Evolutionary conservation across 2,329 filamentous ascomycete species (phyloP), one percentile per base, ranked within the genome.

Genomic region (Plenodomus tracheiphilus): DNA sequence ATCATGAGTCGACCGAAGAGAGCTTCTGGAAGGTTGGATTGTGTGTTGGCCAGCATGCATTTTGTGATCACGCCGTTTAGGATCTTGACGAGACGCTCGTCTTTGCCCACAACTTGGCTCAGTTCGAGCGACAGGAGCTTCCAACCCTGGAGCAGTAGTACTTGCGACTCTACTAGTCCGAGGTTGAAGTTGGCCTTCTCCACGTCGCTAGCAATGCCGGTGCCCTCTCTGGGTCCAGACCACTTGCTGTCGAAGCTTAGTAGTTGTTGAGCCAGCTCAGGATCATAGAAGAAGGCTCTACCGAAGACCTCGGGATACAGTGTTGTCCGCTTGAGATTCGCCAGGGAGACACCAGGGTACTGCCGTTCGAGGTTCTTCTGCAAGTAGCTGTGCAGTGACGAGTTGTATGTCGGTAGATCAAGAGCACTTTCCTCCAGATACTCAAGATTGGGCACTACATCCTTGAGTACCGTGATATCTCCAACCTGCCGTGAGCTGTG

Each of bases 151-250:
- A 97, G 87, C 16, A 99, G 82, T 37, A 85, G 83, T 57, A 94
- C 86, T 75, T 99, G 91, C 19, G 93, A 89, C 70, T 97, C 91
- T 28, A 99, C 91, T 28, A 96, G 79, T 19, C 92, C 96, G 43
- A 99, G 72, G 71, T 99, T 97, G 54, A 88, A 77, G 70, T 99
- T 99, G 36, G 93, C 94, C 52, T 85, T 85, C 63, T 86, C 83
- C 74, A 99, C 87, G 68, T 99, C 94, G 41, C 83, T 82, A 53
- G 83, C 81, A 73, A 96, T 96, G 0, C 92, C 92, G 62, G 87
- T 82, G 46, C 84, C 66, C 46, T 61, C 49, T 36, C 81, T 58
- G 77, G 80, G 57, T 77, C 79, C 58, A 49, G 71, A 37, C 94
- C 94, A 99, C 34, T 86, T 85, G 47, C 84, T 79, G 69, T 96